A percentile compares a stretch with the other conserved stretches of the same genome.
phyloP scores from a whole-genome alignment of 768 basidiomycete species.

The Auricularia heimuer region DNA sequence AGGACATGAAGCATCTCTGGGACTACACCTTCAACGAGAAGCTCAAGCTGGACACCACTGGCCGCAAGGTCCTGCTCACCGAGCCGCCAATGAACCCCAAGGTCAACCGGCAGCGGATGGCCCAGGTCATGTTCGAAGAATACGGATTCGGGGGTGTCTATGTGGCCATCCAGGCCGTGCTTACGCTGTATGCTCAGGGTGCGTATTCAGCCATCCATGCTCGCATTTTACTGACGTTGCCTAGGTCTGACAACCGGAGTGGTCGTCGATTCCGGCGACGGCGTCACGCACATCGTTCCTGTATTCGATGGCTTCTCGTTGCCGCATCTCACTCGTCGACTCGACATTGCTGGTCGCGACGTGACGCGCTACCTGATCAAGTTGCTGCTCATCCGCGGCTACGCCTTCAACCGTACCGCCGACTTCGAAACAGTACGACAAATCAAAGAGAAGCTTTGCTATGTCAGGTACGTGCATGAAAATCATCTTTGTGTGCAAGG shows the following conservation, averaged over 20 bases:
- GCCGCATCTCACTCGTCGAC: slow-evolving; percentile 85
- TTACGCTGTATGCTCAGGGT: slow-evolving; percentile 99
- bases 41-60: slow-evolving; percentile 76
- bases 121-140: slow-evolving; percentile 98
- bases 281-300: slow-evolving; percentile 98
- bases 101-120: slow-evolving; percentile 86
- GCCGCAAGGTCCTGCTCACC: slow-evolving; percentile 84
- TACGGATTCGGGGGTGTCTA: slow-evolving; percentile 95
- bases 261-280: slow-evolving; percentile 98
- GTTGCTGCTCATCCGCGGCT: slow-evolving; percentile 99
- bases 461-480: slow-evolving; percentile 61
- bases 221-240: neutral
- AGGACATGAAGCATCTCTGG: slow-evolving; percentile 98
- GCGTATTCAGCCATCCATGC: slow-evolving; percentile 19
- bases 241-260: slow-evolving; percentile 95
- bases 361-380: slow-evolving; percentile 99
- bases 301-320: slow-evolving; percentile 96
- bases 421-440: slow-evolving; percentile 98
- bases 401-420: slow-evolving; percentile 98
- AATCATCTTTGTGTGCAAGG: neutral
- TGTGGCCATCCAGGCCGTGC: slow-evolving; percentile 95
- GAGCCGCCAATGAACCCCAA: slow-evolving; percentile 99
- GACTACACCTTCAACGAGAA: slow-evolving; percentile 98
- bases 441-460: slow-evolving; percentile 98
- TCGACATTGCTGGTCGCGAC: slow-evolving; percentile 97